A percentile compares a stretch with the other conserved stretches of the same genome.
Conservation (phyloP, 345 rosid genomes). For the Hibiscus tridactylites region DNA sequence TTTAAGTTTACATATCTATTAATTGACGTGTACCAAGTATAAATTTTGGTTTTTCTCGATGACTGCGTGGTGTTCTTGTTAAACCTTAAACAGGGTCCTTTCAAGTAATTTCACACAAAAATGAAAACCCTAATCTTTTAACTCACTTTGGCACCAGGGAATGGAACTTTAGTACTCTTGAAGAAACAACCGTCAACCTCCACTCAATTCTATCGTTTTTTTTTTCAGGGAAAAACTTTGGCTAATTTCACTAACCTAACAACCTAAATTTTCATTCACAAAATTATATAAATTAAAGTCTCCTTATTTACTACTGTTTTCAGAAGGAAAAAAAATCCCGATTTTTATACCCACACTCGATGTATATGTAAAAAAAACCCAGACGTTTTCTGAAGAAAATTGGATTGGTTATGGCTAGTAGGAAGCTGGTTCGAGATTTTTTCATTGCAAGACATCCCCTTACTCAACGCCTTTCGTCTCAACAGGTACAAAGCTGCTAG, state of each 20-base stretch:
- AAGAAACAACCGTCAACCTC: neutral
- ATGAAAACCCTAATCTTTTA: neutral
- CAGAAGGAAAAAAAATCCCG: neutral
- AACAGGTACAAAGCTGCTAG: conserved; percentile 31
- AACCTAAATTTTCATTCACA: neutral
- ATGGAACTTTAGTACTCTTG: neutral
- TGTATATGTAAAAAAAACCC: neutral
- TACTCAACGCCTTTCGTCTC: conserved; percentile 25
- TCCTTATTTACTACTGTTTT: neutral
- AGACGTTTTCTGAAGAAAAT: neutral
- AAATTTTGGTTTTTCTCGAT: too few relatives aligned
- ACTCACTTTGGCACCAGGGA: neutral
- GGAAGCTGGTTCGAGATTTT: conserved; percentile 68
- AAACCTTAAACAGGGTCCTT: neutral
- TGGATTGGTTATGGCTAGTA: conserved; percentile 56
- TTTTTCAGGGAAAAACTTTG: neutral
- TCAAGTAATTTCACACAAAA: neutral
- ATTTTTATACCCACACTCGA: neutral
- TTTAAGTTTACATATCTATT: too few relatives aligned
- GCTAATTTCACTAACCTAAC: neutral
- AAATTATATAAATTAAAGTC: neutral
- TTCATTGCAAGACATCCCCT: conserved; percentile 44
- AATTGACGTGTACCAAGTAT: too few relatives aligned
- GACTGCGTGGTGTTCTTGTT: neutral
- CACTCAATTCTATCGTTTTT: neutral